A percentile compares a stretch with the other conserved stretches of the same genome.
These are phyloP conservation scores for Ascochyta lentis DNA, from an alignment of 2,329 filamentous ascomycete species.

Conservation along the genomic window DNA sequence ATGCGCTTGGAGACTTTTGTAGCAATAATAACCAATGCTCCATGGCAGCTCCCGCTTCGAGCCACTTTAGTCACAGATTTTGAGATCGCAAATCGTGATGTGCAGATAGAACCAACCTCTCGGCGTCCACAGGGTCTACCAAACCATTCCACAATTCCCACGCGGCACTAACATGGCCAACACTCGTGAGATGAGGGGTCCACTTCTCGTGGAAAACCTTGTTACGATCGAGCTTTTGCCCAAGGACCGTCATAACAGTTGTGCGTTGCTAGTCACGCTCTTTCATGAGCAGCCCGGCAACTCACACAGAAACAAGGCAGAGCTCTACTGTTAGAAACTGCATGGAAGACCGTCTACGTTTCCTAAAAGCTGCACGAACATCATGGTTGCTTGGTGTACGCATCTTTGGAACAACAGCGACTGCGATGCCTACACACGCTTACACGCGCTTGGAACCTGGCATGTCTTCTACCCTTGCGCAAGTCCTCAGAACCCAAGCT, in stretches of 20 bases:
- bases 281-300: background rate
- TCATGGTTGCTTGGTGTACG: too few species aligned
- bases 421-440: too few species aligned
- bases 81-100: background rate
- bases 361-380: too few species aligned
- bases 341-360: background rate
- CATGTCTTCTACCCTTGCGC: background rate
- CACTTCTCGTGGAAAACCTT: background rate
- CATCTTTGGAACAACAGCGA: too few species aligned
- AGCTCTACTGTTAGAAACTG: background rate
- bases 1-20: background rate
- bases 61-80: background rate
- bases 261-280: background rate
- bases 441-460: background rate
- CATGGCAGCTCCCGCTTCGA: background rate
- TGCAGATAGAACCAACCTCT: background rate
- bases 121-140: background rate
- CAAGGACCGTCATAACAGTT: background rate
- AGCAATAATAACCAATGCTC: background rate
- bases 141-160: background rate
- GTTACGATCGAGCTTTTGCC: background rate
- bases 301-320: background rate
- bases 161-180: background rate
- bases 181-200: background rate
- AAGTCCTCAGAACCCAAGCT: slow-evolving; percentile 1